These are phyloP conservation scores for Fusarium clavum DNA, from an alignment of 2,329 filamentous ascomycete species.

Conservation along the genomic window DNA sequence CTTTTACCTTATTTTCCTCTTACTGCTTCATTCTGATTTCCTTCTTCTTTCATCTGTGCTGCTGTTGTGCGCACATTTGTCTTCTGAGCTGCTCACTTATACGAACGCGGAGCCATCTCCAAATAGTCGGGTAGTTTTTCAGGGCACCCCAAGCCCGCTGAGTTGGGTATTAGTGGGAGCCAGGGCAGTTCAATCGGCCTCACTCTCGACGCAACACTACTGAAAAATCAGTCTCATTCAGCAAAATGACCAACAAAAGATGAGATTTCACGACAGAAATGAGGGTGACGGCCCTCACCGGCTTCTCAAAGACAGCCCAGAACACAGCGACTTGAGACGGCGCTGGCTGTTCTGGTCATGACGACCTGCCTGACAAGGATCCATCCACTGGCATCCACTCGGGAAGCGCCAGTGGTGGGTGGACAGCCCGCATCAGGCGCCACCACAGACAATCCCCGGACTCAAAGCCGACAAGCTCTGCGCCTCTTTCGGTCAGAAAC, in stretches of 20 bases:
- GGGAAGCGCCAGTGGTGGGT: constrained; percentile 48
- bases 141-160: constrained; percentile 35
- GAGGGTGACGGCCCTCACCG: constrained; percentile 36
- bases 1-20: constrained; percentile 33
- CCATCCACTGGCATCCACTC: constrained; percentile 46
- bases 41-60: constrained; percentile 33
- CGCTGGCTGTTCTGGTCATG: constrained; percentile 47
- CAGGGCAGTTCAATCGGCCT: constrained; percentile 9
- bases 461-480: constrained; percentile 45
- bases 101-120: constrained; percentile 37
- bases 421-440: constrained; percentile 48
- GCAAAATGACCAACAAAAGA: constrained; percentile 12
- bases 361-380: constrained; percentile 47
- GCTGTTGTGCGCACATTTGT: constrained; percentile 38
- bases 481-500: constrained; percentile 34
- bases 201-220: constrained; percentile 9
- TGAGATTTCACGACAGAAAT: constrained; percentile 19
- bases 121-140: constrained; percentile 38
- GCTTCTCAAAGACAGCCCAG: constrained; percentile 34
- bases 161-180: constrained; percentile 30
- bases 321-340: constrained; percentile 44
- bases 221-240: constrained; percentile 10
- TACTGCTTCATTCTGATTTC: constrained; percentile 13
- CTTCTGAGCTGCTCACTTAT: constrained; percentile 42
- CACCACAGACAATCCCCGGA: constrained; percentile 47